Conservation (phyloP, 2,329 filamentous ascomycete genomes). For the Bertia moriformis region DNA sequence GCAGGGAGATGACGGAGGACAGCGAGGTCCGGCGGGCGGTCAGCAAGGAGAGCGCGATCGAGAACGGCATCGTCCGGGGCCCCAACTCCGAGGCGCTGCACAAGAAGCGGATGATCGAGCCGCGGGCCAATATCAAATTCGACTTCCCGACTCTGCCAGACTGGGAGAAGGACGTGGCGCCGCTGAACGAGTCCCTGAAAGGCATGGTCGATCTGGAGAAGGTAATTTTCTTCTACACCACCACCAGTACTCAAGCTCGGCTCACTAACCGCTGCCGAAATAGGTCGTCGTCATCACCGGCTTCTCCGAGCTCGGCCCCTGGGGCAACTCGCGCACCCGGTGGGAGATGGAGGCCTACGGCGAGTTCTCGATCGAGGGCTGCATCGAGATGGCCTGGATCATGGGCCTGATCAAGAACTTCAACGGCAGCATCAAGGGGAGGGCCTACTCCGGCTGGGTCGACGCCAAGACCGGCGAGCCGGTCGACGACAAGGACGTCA, state of each 20-base stretch:
- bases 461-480: constrained; percentile 88
- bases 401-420: constrained; percentile 99
- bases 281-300: constrained; percentile 95
- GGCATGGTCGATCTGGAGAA: constrained; percentile 96
- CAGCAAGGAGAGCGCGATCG: constrained; percentile 85
- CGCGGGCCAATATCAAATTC: constrained; percentile 94
- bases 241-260: no score
- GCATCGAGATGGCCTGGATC: constrained; percentile 98
- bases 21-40: constrained; percentile 88
- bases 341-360: constrained; percentile 99
- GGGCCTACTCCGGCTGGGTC: constrained; percentile 93
- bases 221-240: no score
- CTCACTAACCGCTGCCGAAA: no score
- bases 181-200: constrained; percentile 75
- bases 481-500: constrained; percentile 95
- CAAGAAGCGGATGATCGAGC: constrained; percentile 85
- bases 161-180: constrained; percentile 81
- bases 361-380: constrained; percentile 92
- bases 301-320: constrained; percentile 89
- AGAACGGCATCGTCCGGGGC: constrained; percentile 95
- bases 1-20: constrained; percentile 87
- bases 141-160: constrained; percentile 82
- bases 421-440: constrained; percentile 89
- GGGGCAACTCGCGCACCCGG: constrained; percentile 93
- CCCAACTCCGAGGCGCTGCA: constrained; percentile 83